Percentiles rank a stretch among this genome's conserved stretches.
Evolutionary conservation across 2,329 filamentous ascomycete genomes (phyloP).

Genomic region (Calonectria crousiana): DNA sequence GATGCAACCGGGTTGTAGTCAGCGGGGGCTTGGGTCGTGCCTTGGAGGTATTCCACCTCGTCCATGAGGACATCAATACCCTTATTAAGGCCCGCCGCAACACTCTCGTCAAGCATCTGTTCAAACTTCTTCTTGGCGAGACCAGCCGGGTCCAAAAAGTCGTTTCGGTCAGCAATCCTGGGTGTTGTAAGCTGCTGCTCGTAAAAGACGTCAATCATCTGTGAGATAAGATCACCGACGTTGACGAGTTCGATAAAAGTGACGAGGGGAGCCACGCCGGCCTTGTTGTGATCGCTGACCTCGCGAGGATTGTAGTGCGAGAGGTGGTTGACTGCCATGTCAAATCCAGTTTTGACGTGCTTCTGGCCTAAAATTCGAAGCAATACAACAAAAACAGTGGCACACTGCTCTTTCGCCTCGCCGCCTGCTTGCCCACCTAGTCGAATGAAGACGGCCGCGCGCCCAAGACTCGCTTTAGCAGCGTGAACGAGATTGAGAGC

Average conservation of each 20-base stretch:
- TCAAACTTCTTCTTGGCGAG: constrained; percentile 99
- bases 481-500: constrained; percentile 89
- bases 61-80: constrained; percentile 99
- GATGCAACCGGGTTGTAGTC: constrained; percentile 83
- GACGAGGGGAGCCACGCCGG: constrained; percentile 88
- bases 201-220: constrained; percentile 99
- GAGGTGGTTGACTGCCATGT: constrained; percentile 91
- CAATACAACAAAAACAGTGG: constrained; percentile 86
- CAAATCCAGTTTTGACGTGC: constrained; percentile 93
- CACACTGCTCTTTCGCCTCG: constrained; percentile 89
- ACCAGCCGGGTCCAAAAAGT: constrained; percentile 91
- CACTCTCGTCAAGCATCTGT: constrained; percentile 97
- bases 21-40: constrained; percentile 84
- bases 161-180: constrained; percentile 89
- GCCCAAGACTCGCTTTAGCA: constrained; percentile 88
- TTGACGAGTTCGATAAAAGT: constrained; percentile 98
- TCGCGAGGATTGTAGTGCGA: constrained; percentile 92
- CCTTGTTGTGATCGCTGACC: constrained; percentile 76
- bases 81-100: constrained; percentile 95
- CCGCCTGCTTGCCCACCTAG: constrained; percentile 84
- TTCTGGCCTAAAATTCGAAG: constrained; percentile 86
- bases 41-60: constrained; percentile 95
- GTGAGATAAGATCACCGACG: constrained; percentile 95
- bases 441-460: constrained; percentile 84
- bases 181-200: constrained; percentile 90